Percentiles rank a stretch among this genome's conserved stretches.
These are phyloP conservation scores for Boletus barrowsii DNA, from an alignment of 768 basidiomycete genomes.

Conservation along the genomic window DNA sequence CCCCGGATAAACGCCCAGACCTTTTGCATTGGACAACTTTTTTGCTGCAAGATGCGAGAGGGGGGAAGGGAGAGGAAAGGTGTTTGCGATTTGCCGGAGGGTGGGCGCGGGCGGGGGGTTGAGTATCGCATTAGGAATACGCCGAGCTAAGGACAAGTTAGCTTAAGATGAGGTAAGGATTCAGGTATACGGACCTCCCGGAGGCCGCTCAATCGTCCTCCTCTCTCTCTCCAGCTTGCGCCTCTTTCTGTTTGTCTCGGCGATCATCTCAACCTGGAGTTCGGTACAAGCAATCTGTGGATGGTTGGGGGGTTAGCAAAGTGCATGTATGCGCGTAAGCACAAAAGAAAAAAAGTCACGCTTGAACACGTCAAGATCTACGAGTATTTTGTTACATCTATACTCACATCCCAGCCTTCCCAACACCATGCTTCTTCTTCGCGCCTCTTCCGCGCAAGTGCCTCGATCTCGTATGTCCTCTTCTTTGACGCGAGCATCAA, in stretches of 20 bases:
- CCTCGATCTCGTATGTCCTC: constrained; percentile 63
- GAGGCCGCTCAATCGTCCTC: constrained; percentile 71
- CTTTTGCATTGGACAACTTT: constrained; percentile 15
- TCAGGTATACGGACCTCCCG: constrained; percentile 52
- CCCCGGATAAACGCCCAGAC: constrained; percentile 15
- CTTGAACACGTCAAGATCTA: background rate
- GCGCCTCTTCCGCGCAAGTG: constrained; percentile 57
- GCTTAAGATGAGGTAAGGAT: background rate
- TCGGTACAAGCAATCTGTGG: constrained; percentile 70
- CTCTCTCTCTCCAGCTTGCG: constrained; percentile 84
- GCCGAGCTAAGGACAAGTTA: constrained; percentile 40
- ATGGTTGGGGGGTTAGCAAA: background rate
- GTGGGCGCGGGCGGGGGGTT: constrained; percentile 56
- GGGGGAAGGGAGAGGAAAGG: constrained; percentile 45
- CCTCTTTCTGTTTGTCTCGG: constrained; percentile 85
- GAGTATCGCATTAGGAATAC: constrained; percentile 54
- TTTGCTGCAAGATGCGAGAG: constrained; percentile 21
- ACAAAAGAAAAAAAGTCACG: constrained; percentile 1
- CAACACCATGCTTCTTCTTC: constrained; percentile 77
- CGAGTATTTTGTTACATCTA: constrained; percentile 3
- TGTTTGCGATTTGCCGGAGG: constrained; percentile 64
- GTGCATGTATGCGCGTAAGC: background rate
- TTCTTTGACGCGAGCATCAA: constrained; percentile 77
- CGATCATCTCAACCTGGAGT: constrained; percentile 82
- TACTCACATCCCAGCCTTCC: constrained; percentile 86